Evolutionary conservation across 768 basidiomycete species (phyloP), one percentile per base, ranked within the genome.

Genomic region (Lyophyllum decastes): DNA sequence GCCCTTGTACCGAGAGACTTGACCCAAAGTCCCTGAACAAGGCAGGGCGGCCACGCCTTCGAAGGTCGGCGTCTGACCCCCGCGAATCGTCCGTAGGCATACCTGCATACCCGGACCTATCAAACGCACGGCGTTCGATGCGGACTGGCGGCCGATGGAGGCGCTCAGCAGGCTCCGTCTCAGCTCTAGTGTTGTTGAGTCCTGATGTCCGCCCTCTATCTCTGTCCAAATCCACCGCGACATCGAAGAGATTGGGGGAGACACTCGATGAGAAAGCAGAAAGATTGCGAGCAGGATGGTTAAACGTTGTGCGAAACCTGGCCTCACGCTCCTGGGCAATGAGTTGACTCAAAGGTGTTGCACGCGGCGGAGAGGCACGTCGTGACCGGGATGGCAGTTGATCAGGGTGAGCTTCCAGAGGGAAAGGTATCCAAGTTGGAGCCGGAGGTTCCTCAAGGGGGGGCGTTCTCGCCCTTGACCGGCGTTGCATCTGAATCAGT

Each of bases 151-250:
- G 34, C 8, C 35, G 50, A 52, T 35, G 7, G 8, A 50, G 10
- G 22, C 49, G 49, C 34, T 22, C 49, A 19, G 49, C 1, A 21
- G 21, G 66, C 66, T 14, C 70, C 63, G 27, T 12, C 27, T n/a
- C 49, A 3, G n/a, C 14, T 7, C 16, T 49, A n/a, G 17, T 33
- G 22, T 21, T 30, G 19, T 73, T 68, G 27, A 77, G 69, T 51
- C 72, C 68, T 50, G 78, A 78, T 12, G 73, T 72, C 21, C 6
- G 78, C 76, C 60, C 30, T 72, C n/a, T 7, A 9, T 34, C 25
- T 17, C 26, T 10, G 30, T 53, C 52, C 25, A 43, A 30, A n/a
- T 44, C 40, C 40, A 43, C 40, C 24, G 40, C 41, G 14, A 44
- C 30, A 41, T 53, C 52, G 17, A 41, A 24, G 8, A 53, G 43